Base-by-base conservation (phyloP, 768 basidiomycete species). In the Calocybe indica region DNA sequence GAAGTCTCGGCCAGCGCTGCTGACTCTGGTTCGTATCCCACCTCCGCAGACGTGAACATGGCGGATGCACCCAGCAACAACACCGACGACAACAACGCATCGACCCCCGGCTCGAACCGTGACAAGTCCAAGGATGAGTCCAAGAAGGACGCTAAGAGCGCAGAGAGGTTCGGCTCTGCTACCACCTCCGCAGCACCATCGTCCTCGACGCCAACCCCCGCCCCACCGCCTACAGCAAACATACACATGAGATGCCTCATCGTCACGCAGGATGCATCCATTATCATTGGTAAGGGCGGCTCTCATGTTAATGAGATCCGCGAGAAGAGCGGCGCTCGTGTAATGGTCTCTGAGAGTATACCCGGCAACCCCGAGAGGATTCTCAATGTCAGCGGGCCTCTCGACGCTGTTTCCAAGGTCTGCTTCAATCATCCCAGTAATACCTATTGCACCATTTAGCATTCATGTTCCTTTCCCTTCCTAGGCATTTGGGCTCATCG, bases 351-450 rank as follows among this genome's bases (percentile, higher is more conserved):
- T 13, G 96, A 99, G 71, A 92, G 92, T 62, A 97, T 98, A 51
- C 92, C 96, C 3, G 95, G 95, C 7, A 98, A 98, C 62, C 96
- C 96, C n/a, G 96, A 99, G 70, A 85, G 96, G 40, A 97, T 99
- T 55, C 73, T 99, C 57, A 94, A 94, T 62, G 94, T 99, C 52
- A 92, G 87, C 55, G 96, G 96, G 2, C 87, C 93, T 14, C 78
- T 99, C 43, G 96, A 99, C 60, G 94, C 96, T n/a, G 96, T 98
- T 13, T 92, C 90, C 49, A 99, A 99, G 85, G 95, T 88, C 49
- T 50, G 79, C 62, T 30, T 48, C 47, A 37, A 9, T 38, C 15
- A 36, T 9, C 37, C 13, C 38, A 13, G n/a, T 38, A 37, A 15
- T 28, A 28, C 13, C 22, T 37, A 36, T 43, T 14, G 1, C 22